Evolutionary conservation across 305 asterid genomes (phyloP).

Genomic region (Fraxinus nigra): DNA sequence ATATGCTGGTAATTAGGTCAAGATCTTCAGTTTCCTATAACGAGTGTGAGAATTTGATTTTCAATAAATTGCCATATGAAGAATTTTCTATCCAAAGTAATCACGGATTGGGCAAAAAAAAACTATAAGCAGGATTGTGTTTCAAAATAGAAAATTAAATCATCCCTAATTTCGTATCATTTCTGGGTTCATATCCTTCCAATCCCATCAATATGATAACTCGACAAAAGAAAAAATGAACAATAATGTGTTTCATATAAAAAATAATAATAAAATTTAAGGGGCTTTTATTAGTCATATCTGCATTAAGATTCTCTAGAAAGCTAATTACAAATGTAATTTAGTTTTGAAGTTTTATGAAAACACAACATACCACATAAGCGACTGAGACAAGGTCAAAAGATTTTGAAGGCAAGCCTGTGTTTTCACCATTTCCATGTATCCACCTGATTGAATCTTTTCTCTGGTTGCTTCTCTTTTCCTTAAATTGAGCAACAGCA

Average conservation of each 20-base stretch:
- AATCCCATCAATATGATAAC: not conserved
- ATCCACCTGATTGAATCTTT: constrained; percentile 56
- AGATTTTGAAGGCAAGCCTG: constrained; percentile 80
- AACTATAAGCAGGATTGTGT: not conserved
- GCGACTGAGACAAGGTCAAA: constrained; percentile 85
- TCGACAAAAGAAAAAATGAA: not conserved
- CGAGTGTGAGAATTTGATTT: not conserved
- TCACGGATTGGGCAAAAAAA: not conserved
- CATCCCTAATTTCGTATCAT: not conserved
- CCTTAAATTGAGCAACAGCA: constrained; percentile 82
- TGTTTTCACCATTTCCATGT: constrained; percentile 85
- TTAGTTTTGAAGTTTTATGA: not conserved
- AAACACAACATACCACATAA: constrained; percentile 58
- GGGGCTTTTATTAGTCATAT: not conserved
- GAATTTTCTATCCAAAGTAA: not conserved
- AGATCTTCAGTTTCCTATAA: not conserved
- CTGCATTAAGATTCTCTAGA: not conserved
- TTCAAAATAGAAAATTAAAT: not conserved
- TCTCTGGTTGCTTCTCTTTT: constrained; percentile 44
- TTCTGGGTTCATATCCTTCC: not conserved
- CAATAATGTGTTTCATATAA: not conserved
- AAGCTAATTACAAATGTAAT: not conserved
- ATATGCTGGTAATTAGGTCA: not conserved
- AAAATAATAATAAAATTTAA: not conserved
- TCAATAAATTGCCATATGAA: not conserved